Percentiles rank a stretch among this genome's conserved stretches.
Evolutionary conservation across 768 basidiomycete genomes (phyloP).

Genomic region (Kwoniella dendrophila): DNA sequence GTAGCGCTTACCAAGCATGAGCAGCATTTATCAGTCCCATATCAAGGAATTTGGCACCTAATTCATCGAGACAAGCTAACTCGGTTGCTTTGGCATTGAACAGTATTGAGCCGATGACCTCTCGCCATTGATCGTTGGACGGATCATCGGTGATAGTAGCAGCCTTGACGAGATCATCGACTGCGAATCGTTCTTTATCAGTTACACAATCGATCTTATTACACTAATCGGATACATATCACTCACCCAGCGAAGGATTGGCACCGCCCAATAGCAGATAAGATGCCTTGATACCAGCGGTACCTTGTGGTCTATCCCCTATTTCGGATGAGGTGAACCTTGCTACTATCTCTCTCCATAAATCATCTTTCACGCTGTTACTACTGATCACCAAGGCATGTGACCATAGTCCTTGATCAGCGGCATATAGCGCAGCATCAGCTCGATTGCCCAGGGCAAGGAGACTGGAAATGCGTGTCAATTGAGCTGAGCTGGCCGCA

Average conservation of each 20-base stretch:
- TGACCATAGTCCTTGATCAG: conserved; percentile 87
- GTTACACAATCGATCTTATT: conserved; percentile 3
- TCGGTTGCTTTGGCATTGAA: conserved; percentile 68
- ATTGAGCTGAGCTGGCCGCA: conserved; percentile 20
- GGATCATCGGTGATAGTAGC: conserved; percentile 66
- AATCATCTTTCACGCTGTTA: conserved; percentile 85
- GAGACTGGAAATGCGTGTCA: conserved; percentile 57
- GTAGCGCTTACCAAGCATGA: conserved; percentile 75
- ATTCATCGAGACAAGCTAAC: conserved; percentile 72
- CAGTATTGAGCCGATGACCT: conserved; percentile 80
- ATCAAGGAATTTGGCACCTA: conserved; percentile 78
- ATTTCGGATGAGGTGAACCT: conserved; percentile 83
- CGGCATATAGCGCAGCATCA: conserved; percentile 82
- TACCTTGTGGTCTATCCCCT: conserved; percentile 54
- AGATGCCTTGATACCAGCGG: conserved; percentile 61
- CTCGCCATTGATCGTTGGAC: conserved; percentile 73
- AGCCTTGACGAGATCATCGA: conserved; percentile 56
- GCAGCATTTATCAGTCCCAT: conserved; percentile 80
- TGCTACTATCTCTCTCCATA: conserved; percentile 86
- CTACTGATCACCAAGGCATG: conserved; percentile 95
- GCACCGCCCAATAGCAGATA: conserved; percentile 78
- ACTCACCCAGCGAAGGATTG: conserved; percentile 73
- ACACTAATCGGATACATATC: not conserved
- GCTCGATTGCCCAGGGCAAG: conserved; percentile 81
- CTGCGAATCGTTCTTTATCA: conserved; percentile 20